Evolutionary conservation across 2,329 filamentous ascomycete genomes (phyloP).

Genomic region (Akanthomyces dipterigenus): DNA sequence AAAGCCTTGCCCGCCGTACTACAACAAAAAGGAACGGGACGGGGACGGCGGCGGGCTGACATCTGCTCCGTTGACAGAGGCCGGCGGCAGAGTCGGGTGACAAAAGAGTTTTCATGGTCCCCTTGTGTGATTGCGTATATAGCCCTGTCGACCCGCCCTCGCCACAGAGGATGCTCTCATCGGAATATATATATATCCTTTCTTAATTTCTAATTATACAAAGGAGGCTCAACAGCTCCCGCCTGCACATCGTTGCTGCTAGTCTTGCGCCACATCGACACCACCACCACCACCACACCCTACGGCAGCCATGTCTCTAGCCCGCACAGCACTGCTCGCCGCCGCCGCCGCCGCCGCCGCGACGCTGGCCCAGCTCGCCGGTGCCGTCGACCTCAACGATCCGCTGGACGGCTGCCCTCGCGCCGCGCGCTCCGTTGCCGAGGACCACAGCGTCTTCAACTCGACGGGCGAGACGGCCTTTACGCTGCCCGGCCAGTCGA

Average conservation of each 20-base stretch:
- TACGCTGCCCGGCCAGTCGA: not conserved
- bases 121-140: conserved; percentile 3
- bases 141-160: not conserved
- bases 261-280: not conserved
- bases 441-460: conserved; percentile 3
- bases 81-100: not conserved
- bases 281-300: not conserved
- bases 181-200: not conserved
- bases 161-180: not conserved
- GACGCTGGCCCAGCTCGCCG: not conserved
- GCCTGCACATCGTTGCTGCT: not conserved
- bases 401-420: conserved; percentile 8
- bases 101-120: not conserved
- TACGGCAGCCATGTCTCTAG: conserved; percentile 5
- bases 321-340: conserved; percentile 2
- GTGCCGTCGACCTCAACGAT: conserved; percentile 3
- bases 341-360: not conserved
- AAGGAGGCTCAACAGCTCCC: not conserved
- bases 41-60: conserved; percentile 1
- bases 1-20: not conserved
- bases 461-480: conserved; percentile 8
- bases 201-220: not conserved
- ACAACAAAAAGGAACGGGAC: not conserved
- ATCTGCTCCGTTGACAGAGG: not conserved
- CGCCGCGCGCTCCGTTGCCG: not conserved